Evolutionary conservation across 805 yeast genomes (phyloP).

Genomic region (Komagataella pseudopastoris): DNA sequence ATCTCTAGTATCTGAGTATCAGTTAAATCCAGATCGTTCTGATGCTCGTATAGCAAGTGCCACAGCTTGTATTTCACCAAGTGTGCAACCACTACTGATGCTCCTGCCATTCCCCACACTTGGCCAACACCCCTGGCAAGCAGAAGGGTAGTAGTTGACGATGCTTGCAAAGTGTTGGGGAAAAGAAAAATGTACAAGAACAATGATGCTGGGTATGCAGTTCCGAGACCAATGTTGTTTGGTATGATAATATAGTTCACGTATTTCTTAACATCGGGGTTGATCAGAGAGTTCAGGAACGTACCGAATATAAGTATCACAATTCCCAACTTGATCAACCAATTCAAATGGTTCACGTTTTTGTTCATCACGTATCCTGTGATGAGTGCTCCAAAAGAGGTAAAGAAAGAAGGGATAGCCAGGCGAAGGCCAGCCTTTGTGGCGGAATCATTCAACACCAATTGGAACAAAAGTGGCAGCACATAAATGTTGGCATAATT

Average conservation of each 20-base stretch:
- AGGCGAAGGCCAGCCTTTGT: slow-evolving; percentile 26
- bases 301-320: slow-evolving; percentile 23
- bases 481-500: slow-evolving; percentile 26
- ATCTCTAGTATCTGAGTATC: slow-evolving; percentile 9
- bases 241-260: slow-evolving; percentile 18
- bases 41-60: background rate
- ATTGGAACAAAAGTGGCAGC: slow-evolving; percentile 27
- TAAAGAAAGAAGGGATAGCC: slow-evolving; percentile 24
- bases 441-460: slow-evolving; percentile 24
- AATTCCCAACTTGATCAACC: slow-evolving; percentile 20
- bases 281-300: slow-evolving; percentile 13
- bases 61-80: slow-evolving; percentile 1
- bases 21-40: slow-evolving; percentile 1
- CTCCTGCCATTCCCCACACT: slow-evolving; percentile 24
- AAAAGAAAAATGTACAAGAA: slow-evolving; percentile 22
- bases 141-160: slow-evolving; percentile 24
- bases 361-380: slow-evolving; percentile 25
- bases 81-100: slow-evolving; percentile 7
- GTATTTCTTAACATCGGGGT: slow-evolving; percentile 12
- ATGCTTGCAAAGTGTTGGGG: slow-evolving; percentile 19
- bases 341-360: slow-evolving; percentile 11
- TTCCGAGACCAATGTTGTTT: slow-evolving; percentile 24
- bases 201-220: slow-evolving; percentile 21
- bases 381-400: slow-evolving; percentile 27
- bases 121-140: slow-evolving; percentile 25